These are phyloP conservation scores for Colletotrichum sansevieriae DNA, from an alignment of 2,329 filamentous ascomycete genomes.

Conservation along the genomic window DNA sequence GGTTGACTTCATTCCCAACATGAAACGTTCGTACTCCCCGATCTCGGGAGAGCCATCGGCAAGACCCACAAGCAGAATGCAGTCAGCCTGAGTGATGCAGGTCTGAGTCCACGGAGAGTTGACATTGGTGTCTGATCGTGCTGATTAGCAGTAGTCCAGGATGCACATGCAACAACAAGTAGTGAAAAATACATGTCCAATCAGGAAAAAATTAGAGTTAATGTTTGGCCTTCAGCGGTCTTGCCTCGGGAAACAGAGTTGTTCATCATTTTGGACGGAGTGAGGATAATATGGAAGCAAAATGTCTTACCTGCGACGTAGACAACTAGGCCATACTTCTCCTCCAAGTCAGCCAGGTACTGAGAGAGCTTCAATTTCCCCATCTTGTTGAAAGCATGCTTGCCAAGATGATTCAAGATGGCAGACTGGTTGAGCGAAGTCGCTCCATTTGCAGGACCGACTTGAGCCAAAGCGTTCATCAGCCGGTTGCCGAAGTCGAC, in stretches of 20 bases:
- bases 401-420: slow-evolving; percentile 93
- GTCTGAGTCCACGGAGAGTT: slow-evolving; percentile 99
- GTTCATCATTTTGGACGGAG: slow-evolving; percentile 61
- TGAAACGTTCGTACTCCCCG: slow-evolving; percentile 95
- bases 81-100: slow-evolving; percentile 96
- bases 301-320: slow-evolving; percentile 82
- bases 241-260: slow-evolving; percentile 63
- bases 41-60: slow-evolving; percentile 91
- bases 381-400: slow-evolving; percentile 97
- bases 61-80: slow-evolving; percentile 90
- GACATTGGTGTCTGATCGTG: slow-evolving; percentile 84
- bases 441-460: slow-evolving; percentile 89
- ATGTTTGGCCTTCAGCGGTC: slow-evolving; percentile 66
- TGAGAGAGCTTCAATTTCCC: slow-evolving; percentile 96
- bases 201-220: slow-evolving; percentile 80
- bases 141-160: slow-evolving; percentile 47
- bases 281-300: neutral
- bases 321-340: slow-evolving; percentile 94
- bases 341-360: slow-evolving; percentile 95
- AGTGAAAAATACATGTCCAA: slow-evolving; percentile 37
- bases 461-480: slow-evolving; percentile 88
- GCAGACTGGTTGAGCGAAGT: slow-evolving; percentile 93
- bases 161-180: slow-evolving; percentile 13
- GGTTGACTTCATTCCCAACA: slow-evolving; percentile 97
- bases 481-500: slow-evolving; percentile 94